Base-by-base conservation (phyloP, 306 rosid genomes). In the Prunus davidiana region DNA sequence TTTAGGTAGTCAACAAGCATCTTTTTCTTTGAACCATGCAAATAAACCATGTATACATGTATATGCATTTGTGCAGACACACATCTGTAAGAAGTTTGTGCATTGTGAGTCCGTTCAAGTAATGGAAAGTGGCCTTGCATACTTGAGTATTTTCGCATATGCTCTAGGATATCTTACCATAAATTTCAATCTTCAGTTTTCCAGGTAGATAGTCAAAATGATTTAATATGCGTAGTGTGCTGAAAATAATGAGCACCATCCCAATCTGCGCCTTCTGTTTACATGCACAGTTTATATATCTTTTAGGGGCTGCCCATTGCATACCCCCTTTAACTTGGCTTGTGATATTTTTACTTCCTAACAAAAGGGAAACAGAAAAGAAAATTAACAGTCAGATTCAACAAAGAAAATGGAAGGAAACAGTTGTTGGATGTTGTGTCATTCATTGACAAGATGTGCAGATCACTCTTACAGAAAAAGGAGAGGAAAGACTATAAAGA, bases 1-100 rank as follows among this genome's bases (percentile, higher is more conserved):
- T 77, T 71, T 94, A 90, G 97, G 98, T 94, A 84, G 72, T 83
- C 68, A 69, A 28, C 72, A 43, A 67, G 71, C 65, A 51, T 69
- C 78, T 77, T 56, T 20, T 30, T 32, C 47, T 82, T 66, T 74
- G 58, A 24, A 50, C 67, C 45, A 46, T 27, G 18, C 30, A 58
- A 46, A 12, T 19, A 32, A 32, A 20, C 64, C 8, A 2, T 12
- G 18, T 12, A 61, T 4, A 61, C 27, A 34, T 20, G 54, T 58
- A 11, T 16, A 38, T 7, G 43, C 43, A 38, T 38, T 38, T 38
- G 43, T 38, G 43, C 52, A 18, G 19, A 52, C 22, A 55, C n/a
- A 25, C 8, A 25, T 45, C 9, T n/a, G 60, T 73, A 24, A 61
- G 8, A 45, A 15, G 28, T n/a, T 61, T 8, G 8, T 52, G 69